Base-by-base conservation (phyloP, 78 protist genomes). In the Thecamonas trahens region DNA sequence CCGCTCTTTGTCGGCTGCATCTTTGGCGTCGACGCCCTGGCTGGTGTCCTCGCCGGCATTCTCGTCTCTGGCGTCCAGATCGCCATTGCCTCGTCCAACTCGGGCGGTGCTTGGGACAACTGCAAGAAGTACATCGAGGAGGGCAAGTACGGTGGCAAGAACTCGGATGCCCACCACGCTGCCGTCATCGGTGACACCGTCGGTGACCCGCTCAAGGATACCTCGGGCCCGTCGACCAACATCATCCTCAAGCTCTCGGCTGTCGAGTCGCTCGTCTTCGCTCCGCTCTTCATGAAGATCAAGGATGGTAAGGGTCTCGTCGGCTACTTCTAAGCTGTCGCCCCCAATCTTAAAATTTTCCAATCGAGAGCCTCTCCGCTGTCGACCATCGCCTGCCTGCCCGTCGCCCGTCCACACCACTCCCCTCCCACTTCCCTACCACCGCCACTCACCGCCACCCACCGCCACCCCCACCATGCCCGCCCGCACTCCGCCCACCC, bases 101-200 rank as follows among this genome's bases (percentile, higher is more conserved):
- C 87, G 32, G 87, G 87, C 22, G 87, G 88, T 17, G 87, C 91
- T 24, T 87, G 88, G 88, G 91, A 82, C 78, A 87, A 87, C 76
- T 85, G 89, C 37, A 87, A 82, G 82, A 82, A 83, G 82, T 82
- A 72, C 77, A 59, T 72, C 61, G 80, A 68, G 61, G 50, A 58
- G 55, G 85, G 82, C 28, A 59, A 74, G 35, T 7, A 24, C 29
- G 67, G 61, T 18, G 74, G 58, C 28, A 74, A 81, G 73, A 67
- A 67, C 28, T 60, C 77, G 31, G 82, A 81, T 42, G 57, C 55
- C 22, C 79, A 71, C 80, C 74, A 81, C 61, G 87, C 82, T 13
- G 80, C 70, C 31, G 85, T 85, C 26, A 55, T 72, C 40, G 91
- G 91, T 26, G 91, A 86, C 74, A 86, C 91, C n/a, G 87, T 86